Conservation (phyloP, 2,329 filamentous ascomycete genomes). For the Talaromyces atroroseus region DNA sequence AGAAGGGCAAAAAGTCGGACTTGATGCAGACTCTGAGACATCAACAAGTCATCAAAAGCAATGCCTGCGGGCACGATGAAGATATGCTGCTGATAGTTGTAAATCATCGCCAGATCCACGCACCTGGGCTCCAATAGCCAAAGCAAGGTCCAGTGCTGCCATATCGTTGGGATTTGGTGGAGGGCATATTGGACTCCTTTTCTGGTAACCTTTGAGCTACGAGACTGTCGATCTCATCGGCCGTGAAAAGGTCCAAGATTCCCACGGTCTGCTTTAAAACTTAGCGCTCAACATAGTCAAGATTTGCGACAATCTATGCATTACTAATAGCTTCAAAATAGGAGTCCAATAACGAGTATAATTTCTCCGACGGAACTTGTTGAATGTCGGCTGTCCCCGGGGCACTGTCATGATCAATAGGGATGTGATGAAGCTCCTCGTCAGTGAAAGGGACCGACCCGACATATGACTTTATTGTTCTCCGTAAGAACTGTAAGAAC, state of each 20-base stretch:
- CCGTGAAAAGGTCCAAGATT: background rate
- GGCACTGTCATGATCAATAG: background rate
- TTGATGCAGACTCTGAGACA: background rate
- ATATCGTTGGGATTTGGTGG: background rate
- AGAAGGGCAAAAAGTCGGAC: slow-evolving; percentile 6
- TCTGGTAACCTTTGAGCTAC: background rate
- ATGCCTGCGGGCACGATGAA: background rate
- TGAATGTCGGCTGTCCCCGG: background rate
- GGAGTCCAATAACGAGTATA: background rate
- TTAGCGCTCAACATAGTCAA: background rate
- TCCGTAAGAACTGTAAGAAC: background rate
- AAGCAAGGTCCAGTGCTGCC: background rate
- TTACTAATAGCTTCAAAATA: background rate
- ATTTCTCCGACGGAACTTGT: background rate
- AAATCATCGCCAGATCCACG: background rate
- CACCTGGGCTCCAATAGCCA: slow-evolving; percentile 7
- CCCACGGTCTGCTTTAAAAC: background rate
- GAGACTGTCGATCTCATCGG: background rate
- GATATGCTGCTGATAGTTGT: background rate
- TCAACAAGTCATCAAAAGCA: background rate
- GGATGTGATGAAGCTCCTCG: background rate
- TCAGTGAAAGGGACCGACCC: background rate
- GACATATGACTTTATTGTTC: background rate
- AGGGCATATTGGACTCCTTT: background rate
- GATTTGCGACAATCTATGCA: background rate